phyloP scores from a whole-genome alignment of 306 rosid genomes.

The Cucurbita maxima region DNA sequence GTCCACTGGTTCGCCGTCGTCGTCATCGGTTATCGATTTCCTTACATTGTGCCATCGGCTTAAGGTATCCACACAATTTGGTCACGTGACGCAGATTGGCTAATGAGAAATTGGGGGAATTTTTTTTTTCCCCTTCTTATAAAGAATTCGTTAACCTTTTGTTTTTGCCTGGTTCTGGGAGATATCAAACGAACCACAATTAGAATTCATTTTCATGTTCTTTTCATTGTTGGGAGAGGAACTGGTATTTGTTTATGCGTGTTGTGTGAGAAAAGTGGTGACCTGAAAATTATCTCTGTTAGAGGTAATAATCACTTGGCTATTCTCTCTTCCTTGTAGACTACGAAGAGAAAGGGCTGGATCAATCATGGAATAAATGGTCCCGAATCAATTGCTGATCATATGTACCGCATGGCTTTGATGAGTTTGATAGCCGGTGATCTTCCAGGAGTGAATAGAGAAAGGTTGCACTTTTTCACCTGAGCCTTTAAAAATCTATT shows the following conservation, averaged over 20 bases:
- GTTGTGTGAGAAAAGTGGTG: not conserved
- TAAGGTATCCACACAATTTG: conserved; percentile 32
- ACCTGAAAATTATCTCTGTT: not conserved
- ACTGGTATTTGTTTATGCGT: not conserved
- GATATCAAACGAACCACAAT: not conserved
- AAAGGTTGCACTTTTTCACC: conserved; percentile 40
- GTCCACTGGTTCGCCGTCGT: conserved; percentile 17
- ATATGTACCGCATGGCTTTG: conserved; percentile 89
- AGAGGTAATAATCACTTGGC: not conserved
- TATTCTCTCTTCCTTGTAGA: conserved; percentile 28
- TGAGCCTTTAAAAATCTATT: not conserved
- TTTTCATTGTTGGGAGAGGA: not conserved
- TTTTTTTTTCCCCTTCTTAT: not conserved
- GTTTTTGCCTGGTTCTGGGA: not conserved
- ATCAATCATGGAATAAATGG: conserved; percentile 83
- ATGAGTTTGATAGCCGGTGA: conserved; percentile 67
- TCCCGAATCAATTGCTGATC: conserved; percentile 83
- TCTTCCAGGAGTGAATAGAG: conserved; percentile 63
- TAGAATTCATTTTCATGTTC: not conserved
- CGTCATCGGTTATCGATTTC: conserved; percentile 62
- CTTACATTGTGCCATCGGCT: conserved; percentile 73
- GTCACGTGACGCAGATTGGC: not conserved
- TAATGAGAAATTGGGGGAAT: not conserved
- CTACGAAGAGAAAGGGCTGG: conserved; percentile 90
- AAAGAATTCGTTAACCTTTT: not conserved